Percentiles rank a stretch among this genome's conserved stretches.
These are phyloP conservation scores for Xylaria intraflava DNA, from an alignment of 495 filamentous ascomycete genomes.

Conservation along the genomic window DNA sequence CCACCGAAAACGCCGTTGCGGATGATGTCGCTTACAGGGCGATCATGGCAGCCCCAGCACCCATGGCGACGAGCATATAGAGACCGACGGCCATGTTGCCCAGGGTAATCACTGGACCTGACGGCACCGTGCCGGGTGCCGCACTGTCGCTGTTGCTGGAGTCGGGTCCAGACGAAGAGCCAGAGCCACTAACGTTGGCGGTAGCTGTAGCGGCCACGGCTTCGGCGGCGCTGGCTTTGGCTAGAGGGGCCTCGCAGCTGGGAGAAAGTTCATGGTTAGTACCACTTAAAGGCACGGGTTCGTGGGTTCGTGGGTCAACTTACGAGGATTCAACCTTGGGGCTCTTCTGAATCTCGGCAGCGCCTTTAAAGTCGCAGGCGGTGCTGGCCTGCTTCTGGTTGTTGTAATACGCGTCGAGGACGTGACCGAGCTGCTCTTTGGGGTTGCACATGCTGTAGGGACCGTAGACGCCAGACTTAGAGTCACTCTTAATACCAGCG, in stretches of 20 bases:
- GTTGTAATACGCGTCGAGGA: constrained; percentile 73
- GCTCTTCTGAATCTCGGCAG: constrained; percentile 45
- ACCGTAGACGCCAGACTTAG: constrained; percentile 69
- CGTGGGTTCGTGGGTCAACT: not conserved
- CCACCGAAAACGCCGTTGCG: not conserved
- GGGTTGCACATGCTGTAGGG: constrained; percentile 84
- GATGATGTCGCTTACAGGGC: constrained; percentile 50
- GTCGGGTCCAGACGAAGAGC: constrained; percentile 12
- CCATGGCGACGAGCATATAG: constrained; percentile 60
- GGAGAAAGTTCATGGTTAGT: not conserved
- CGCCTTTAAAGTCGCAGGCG: constrained; percentile 74
- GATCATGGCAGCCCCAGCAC: constrained; percentile 69
- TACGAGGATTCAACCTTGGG: constrained; percentile 20
- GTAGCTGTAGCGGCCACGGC: constrained; percentile 35
- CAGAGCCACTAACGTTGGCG: constrained; percentile 35
- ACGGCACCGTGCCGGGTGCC: constrained; percentile 32
- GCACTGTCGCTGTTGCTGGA: constrained; percentile 18
- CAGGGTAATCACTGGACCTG: constrained; percentile 50
- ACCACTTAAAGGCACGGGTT: too few relatives aligned
- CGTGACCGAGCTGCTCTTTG: constrained; percentile 71
- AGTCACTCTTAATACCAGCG: constrained; percentile 64
- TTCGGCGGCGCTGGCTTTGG: constrained; percentile 39
- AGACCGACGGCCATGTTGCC: constrained; percentile 60
- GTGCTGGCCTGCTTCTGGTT: constrained; percentile 46
- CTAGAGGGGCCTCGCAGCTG: constrained; percentile 31